Base-by-base conservation (phyloP, 2,329 filamentous ascomycete species). In the Parastagonospora avenae region DNA sequence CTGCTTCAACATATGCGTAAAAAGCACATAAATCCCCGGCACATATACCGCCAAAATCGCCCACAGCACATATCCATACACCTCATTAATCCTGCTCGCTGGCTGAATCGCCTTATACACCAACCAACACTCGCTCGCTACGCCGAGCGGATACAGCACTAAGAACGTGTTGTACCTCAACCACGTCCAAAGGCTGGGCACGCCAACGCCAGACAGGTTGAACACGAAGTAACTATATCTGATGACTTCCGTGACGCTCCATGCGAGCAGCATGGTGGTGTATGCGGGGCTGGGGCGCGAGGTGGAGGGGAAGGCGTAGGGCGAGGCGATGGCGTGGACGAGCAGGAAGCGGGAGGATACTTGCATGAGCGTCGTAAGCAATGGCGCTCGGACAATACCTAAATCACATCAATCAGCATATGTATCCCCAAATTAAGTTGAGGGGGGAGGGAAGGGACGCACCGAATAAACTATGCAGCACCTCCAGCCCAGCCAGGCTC, bases 1-100 rank as follows among this genome's bases (percentile, higher is more conserved):
- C 82, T 99, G 94, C 55, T 82, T 81, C 81, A 97, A 90, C 94
- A 99, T 97, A 76, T 99, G 90, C 16, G 90, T 91, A 72, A 94
- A 97, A 50, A 97, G 77, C 48, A 95, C 83, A 67, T 94, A 96
- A 4, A 90, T 84, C 68, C 78, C 91, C 38, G 92, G 92, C 38
- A 95, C 82, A 74, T 96, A 97, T 48, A 91, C 80, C 4, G 82
- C 81, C 64, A 96, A 67, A 31, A 93, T 82, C 5, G 76, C 80
- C 66, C 85, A 84, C 62, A 93, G 76, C 47, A 81, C 78, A 64
- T 80, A 87, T 47, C 82, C 82, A 65, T 80, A 85, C 66, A 74
- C 76, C 56, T 70, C 78, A 66, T 76, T 78, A 59, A 73, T 78
- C 59, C 77, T 72, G 57, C 64, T 77, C 42, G 85, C 85, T 2